Conservation (phyloP, 495 filamentous ascomycete species). For the Mycothermus thermophilus region DNA sequence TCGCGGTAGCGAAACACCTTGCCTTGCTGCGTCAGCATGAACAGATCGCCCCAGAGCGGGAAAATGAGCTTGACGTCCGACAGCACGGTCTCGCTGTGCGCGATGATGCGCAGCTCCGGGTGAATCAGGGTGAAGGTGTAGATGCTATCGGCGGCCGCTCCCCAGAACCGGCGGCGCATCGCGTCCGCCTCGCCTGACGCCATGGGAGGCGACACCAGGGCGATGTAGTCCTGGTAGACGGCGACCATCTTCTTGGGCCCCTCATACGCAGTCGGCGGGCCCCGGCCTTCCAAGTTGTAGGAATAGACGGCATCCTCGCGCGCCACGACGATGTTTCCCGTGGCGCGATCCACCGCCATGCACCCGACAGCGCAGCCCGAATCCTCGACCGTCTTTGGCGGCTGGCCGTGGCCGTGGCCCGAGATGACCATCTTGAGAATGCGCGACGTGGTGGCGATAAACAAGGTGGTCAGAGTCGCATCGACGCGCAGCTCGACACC, state of each 20-base stretch:
- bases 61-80: conserved; percentile 70
- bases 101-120: conserved; percentile 79
- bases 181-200: conserved; percentile 37
- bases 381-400: conserved; percentile 75
- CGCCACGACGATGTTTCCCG: conserved; percentile 75
- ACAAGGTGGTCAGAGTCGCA: conserved; percentile 55
- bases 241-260: conserved; percentile 72
- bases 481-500: conserved; percentile 67
- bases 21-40: conserved; percentile 74
- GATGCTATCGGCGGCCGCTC: conserved; percentile 54
- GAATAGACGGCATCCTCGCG: conserved; percentile 91
- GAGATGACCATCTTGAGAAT: conserved; percentile 75
- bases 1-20: conserved; percentile 89
- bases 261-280: conserved; percentile 79
- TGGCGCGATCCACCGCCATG: conserved; percentile 71
- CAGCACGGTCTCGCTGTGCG: conserved; percentile 70
- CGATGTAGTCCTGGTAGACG: conserved; percentile 75
- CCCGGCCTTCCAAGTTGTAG: conserved; percentile 74
- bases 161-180: conserved; percentile 47
- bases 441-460: conserved; percentile 82
- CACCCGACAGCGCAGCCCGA: conserved; percentile 80
- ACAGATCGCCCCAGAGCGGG: conserved; percentile 81
- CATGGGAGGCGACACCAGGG: conserved; percentile 64
- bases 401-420: conserved; percentile 77
- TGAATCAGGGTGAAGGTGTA: conserved; percentile 81